These are phyloP conservation scores for Cryomyces antarcticus DNA, from an alignment of 495 filamentous ascomycete species.

Conservation along the genomic window DNA sequence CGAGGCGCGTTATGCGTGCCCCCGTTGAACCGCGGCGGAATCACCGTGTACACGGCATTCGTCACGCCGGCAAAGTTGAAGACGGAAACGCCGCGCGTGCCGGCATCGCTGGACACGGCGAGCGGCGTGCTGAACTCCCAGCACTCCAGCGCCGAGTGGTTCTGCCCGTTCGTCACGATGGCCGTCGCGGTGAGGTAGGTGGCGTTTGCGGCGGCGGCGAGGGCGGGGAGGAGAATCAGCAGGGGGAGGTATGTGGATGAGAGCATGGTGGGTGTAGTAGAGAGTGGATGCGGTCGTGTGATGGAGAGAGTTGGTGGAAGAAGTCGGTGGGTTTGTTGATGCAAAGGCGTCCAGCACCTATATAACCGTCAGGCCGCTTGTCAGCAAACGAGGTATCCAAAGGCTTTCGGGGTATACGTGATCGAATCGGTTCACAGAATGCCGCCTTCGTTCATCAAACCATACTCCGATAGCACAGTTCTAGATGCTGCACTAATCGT, in stretches of 20 bases:
- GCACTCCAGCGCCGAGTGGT: conserved; percentile 31
- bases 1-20: conserved; percentile 31
- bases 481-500: no score
- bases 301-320: no score
- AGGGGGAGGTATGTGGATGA: background rate
- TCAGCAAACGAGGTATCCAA: no score
- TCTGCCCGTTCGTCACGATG: conserved; percentile 8
- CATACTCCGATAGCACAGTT: no score
- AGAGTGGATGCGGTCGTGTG: no score
- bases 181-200: conserved; percentile 14
- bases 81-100: conserved; percentile 20
- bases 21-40: conserved; percentile 28
- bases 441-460: no score
- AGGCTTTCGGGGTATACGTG: no score
- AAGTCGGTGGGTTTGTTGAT: no score
- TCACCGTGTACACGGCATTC: conserved; percentile 21
- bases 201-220: background rate
- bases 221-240: background rate
- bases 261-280: no score
- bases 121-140: conserved; percentile 29
- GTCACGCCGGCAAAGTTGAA: conserved; percentile 18
- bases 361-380: no score
- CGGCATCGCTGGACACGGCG: conserved; percentile 20
- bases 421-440: no score
- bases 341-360: no score